Percentiles rank a stretch among this genome's conserved stretches.
These are phyloP conservation scores for Solanum clarkiae DNA, from an alignment of 257 asterid species.

Conservation along the genomic window DNA sequence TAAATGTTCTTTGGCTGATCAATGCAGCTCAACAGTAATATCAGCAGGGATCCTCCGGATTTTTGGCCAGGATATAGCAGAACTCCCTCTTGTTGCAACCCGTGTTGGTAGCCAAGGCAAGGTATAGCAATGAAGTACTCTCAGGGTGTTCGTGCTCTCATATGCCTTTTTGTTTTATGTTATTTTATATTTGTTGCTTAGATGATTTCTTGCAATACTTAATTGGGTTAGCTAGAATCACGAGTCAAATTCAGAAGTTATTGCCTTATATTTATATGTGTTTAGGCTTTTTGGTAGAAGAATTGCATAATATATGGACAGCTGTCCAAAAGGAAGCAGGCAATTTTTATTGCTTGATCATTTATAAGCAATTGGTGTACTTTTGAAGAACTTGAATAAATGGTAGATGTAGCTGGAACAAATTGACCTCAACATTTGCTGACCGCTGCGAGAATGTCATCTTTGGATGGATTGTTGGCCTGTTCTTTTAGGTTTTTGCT, in stretches of 20 bases:
- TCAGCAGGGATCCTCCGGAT: slow-evolving; percentile 88
- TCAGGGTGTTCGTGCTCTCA: background rate
- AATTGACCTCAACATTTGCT: background rate
- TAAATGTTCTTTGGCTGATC: slow-evolving; percentile 6
- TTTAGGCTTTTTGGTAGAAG: background rate
- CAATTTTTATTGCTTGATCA: background rate
- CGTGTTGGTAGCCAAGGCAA: slow-evolving; percentile 65
- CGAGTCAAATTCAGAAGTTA: background rate
- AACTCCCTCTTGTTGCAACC: slow-evolving; percentile 94
- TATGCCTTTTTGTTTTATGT: background rate
- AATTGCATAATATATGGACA: background rate
- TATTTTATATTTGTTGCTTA: background rate
- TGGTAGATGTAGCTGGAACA: background rate
- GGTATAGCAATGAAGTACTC: slow-evolving; percentile 27
- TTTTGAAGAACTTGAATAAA: background rate
- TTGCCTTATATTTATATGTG: background rate
- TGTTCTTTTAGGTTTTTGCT: background rate
- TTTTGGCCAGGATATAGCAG: slow-evolving; percentile 89
- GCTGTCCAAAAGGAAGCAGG: background rate
- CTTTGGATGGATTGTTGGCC: background rate
- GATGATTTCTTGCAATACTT: background rate
- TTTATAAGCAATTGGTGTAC: background rate
- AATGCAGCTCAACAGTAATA: slow-evolving; percentile 81
- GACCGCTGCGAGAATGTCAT: background rate
- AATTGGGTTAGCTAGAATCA: background rate